Evolutionary conservation across 2,329 filamentous ascomycete genomes (phyloP).

Genomic region (Neofusicoccum sp.): DNA sequence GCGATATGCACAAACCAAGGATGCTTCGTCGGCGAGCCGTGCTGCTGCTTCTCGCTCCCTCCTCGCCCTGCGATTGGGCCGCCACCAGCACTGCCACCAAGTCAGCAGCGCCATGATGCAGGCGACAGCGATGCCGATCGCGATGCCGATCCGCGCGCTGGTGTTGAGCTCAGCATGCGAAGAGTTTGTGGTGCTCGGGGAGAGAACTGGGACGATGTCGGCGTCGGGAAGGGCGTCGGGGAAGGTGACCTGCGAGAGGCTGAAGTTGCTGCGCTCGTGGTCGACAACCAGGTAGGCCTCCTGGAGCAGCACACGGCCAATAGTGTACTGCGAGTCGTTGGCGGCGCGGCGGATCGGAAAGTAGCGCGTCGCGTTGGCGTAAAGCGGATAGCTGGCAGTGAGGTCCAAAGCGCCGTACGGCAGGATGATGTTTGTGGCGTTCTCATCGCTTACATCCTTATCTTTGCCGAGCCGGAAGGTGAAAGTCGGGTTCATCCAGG

Average conservation of each 20-base stretch:
- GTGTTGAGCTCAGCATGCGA: no score
- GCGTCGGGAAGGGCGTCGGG: neutral
- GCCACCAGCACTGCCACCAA: no score
- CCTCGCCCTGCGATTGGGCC: no score
- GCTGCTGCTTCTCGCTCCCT: no score
- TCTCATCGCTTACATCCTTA: constrained; percentile 31
- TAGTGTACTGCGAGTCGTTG: constrained; percentile 31
- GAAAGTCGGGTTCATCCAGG: constrained; percentile 38
- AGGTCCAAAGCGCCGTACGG: neutral
- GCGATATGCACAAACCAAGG: no score
- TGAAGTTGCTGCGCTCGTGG: constrained; percentile 39
- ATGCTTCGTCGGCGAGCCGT: no score
- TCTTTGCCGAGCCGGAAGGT: constrained; percentile 39
- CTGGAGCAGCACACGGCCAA: constrained; percentile 41
- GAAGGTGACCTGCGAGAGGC: constrained; percentile 12
- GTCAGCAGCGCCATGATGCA: no score
- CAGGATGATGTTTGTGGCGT: constrained; percentile 32
- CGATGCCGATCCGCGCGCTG: no score
- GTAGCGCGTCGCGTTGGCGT: constrained; percentile 26
- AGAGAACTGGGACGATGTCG: neutral
- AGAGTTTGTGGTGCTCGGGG: no score
- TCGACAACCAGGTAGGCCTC: constrained; percentile 42
- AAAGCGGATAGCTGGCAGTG: neutral
- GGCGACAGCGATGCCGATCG: no score
- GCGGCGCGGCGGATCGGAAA: constrained; percentile 42